Conservation (phyloP, 2,329 filamentous ascomycete genomes). For the Penicillium corylophilum region DNA sequence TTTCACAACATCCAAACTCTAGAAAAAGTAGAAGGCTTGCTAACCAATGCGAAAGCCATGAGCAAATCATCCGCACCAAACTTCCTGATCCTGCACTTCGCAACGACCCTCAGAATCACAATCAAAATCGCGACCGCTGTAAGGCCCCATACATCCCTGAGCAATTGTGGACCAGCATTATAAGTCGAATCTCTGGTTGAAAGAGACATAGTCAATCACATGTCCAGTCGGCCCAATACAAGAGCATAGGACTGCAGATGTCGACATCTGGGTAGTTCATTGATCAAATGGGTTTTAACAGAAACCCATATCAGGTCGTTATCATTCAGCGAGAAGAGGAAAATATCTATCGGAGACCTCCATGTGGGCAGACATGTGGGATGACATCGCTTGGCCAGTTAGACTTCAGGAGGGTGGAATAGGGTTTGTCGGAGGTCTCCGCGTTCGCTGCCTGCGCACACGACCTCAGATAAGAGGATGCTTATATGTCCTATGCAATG, state of each 20-base stretch:
- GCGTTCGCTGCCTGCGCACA: background rate
- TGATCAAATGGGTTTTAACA: constrained; percentile 2
- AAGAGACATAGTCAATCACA: constrained; percentile 10
- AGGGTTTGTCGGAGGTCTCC: constrained; percentile 19
- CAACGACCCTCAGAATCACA: constrained; percentile 18
- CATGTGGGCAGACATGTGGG: constrained; percentile 7
- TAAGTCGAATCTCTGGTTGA: background rate
- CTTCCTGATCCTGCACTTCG: constrained; percentile 23
- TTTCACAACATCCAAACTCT: background rate
- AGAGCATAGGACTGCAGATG: constrained; percentile 2
- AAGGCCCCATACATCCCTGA: constrained; percentile 24
- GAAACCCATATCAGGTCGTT: constrained; percentile 5
- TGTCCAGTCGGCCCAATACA: background rate
- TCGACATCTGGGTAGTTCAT: background rate
- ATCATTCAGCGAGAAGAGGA: constrained; percentile 1
- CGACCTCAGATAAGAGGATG: background rate
- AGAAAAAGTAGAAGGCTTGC: constrained; percentile 3
- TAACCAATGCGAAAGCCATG: constrained; percentile 25
- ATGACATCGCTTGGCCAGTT: background rate
- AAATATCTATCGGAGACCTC: constrained; percentile 12
- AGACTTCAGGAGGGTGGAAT: background rate
- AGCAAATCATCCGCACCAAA: constrained; percentile 25
- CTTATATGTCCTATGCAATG: constrained; percentile 2
- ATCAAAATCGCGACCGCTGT: constrained; percentile 17
- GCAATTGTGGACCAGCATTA: constrained; percentile 15